A percentile compares a stretch with the other conserved stretches of the same genome.
Evolutionary conservation across 2,329 filamentous ascomycete species (phyloP).

Genomic region (Cercospora janseana): DNA sequence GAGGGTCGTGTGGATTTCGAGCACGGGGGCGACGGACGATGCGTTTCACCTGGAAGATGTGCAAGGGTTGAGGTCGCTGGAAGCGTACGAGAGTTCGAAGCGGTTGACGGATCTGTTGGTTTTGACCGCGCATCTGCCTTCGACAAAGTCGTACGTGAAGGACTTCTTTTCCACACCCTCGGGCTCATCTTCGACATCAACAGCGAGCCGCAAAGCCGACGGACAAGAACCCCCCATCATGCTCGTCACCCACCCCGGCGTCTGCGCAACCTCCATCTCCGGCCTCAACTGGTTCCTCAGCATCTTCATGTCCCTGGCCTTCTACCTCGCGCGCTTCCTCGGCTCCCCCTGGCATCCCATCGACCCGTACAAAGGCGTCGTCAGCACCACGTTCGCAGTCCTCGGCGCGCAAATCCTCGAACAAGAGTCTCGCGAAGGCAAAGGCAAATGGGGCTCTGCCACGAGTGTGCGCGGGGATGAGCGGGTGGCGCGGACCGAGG

Average conservation of each 20-base stretch:
- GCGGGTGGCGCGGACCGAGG: constrained; percentile 69
- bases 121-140: constrained; percentile 69
- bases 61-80: constrained; percentile 63
- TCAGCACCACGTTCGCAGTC: constrained; percentile 73
- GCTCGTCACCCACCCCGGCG: constrained; percentile 81
- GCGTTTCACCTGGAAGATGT: constrained; percentile 67
- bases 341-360: constrained; percentile 88
- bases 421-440: constrained; percentile 51
- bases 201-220: not conserved
- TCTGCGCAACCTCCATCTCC: constrained; percentile 79
- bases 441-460: constrained; percentile 82
- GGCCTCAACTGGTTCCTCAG: constrained; percentile 68
- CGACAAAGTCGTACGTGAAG: constrained; percentile 56
- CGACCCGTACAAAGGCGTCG: constrained; percentile 72
- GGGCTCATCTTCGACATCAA: not conserved
- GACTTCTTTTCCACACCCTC: constrained; percentile 60
- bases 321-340: constrained; percentile 70
- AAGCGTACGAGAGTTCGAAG: constrained; percentile 83
- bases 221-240: constrained; percentile 55
- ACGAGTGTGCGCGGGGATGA: constrained; percentile 58
- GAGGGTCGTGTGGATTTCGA: constrained; percentile 84
- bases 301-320: constrained; percentile 64
- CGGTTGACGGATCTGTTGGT: constrained; percentile 79
- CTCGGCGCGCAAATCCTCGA: constrained; percentile 64
- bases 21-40: constrained; percentile 65